These are phyloP conservation scores for Globisporangium cederbergense DNA, from an alignment of 352 stramenopile species.

Conservation along the genomic window DNA sequence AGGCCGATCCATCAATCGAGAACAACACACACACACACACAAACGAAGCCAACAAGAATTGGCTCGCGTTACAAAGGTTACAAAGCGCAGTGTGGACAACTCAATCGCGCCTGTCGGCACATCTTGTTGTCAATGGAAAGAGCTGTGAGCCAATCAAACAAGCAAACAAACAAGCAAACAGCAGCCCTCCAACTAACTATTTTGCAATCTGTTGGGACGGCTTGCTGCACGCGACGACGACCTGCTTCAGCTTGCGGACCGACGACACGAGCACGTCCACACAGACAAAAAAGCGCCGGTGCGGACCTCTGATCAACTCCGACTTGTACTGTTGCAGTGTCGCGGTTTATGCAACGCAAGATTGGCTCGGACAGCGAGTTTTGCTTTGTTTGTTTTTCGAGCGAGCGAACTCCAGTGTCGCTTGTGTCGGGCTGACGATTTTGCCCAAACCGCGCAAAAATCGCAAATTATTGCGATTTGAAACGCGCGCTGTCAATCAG, in stretches of 20 bases:
- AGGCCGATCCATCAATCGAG: neutral
- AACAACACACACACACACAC: neutral
- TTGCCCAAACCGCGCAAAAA: too few relatives aligned
- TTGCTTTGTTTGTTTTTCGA: neutral
- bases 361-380: neutral
- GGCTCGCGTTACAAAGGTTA: too few relatives aligned
- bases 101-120: too few relatives aligned
- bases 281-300: constrained; percentile 1
- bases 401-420: neutral
- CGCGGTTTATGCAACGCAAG: neutral
- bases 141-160: too few relatives aligned
- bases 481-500: neutral
- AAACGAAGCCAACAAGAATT: too few relatives aligned
- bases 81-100: too few relatives aligned
- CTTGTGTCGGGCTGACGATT: neutral
- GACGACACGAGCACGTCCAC: neutral
- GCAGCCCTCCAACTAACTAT: too few relatives aligned
- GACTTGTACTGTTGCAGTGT: neutral
- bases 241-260: constrained; percentile 5
- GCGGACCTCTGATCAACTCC: neutral
- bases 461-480: neutral
- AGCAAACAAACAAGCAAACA: too few relatives aligned
- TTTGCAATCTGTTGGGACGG: too few relatives aligned
- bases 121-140: too few relatives aligned
- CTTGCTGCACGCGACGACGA: too few relatives aligned